Conservation (phyloP, 2,329 filamentous ascomycete species). For the Monosporascus sp. region DNA sequence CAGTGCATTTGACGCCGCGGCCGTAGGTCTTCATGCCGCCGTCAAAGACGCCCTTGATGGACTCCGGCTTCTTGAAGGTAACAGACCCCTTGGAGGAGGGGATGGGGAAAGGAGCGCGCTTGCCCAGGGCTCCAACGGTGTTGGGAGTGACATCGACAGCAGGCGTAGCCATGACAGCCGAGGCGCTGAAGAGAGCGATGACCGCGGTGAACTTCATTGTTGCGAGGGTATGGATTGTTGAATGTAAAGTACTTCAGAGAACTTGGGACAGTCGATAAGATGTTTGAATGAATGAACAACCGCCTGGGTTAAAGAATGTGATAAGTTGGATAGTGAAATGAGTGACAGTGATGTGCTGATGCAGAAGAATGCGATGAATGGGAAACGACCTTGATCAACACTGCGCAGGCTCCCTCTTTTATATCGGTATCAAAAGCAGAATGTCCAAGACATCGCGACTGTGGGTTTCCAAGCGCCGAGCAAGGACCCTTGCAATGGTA, state of each 20-base stretch:
- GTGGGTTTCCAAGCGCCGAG: too few relatives aligned
- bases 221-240: conserved; percentile 7
- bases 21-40: conserved; percentile 17
- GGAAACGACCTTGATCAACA: too few relatives aligned
- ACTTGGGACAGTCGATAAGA: too few relatives aligned
- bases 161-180: conserved; percentile 11
- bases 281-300: conserved; percentile 7
- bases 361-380: neutral
- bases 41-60: conserved; percentile 17
- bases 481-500: too few relatives aligned
- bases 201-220: conserved; percentile 20
- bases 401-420: too few relatives aligned
- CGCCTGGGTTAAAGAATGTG: conserved; percentile 18
- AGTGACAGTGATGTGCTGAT: neutral
- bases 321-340: conserved; percentile 25
- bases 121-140: conserved; percentile 9
- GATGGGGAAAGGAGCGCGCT: conserved; percentile 23
- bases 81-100: conserved; percentile 23
- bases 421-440: too few relatives aligned
- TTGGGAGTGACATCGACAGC: conserved; percentile 15
- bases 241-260: conserved; percentile 1
- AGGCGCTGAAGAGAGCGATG: conserved; percentile 15
- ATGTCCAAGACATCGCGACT: too few relatives aligned
- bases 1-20: conserved; percentile 14
- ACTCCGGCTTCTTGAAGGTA: conserved; percentile 13